Evolutionary conservation across 2,329 filamentous ascomycete species (phyloP), one percentile per base, ranked within the genome.

Genomic region (Trichoderma brevicompactum): DNA sequence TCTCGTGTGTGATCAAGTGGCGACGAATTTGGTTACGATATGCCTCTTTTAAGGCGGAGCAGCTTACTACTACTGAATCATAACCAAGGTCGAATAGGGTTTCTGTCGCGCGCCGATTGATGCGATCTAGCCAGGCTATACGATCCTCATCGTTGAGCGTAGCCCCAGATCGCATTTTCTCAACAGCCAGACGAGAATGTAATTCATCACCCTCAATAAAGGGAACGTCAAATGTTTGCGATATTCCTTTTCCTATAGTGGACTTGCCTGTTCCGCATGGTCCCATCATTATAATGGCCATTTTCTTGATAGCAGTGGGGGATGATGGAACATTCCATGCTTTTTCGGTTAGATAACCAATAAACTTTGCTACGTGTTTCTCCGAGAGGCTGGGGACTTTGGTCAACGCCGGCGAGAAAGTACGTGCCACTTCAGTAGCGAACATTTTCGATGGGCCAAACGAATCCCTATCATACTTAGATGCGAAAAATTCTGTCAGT

Each of bases 21-120:
- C 17, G 58, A 50, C 58, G 58, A 50, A 61, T 61, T 13, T 43
- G 19, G 36, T 50, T 15, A n/a, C 58, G 58, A 13, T 50, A 61
- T 5, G 1, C 23, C 43, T 43, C 19, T 5, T 19, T 61, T 7
- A 61, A 28, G 7, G 58, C 44, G 10, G 46, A 50, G 46, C 58
- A 61, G 34, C 46, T 43, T 13, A 61, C 17, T 2, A 61, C 19
- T 0, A 41, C 46, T 15, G 19, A 34, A 13, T 41, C 15, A 7
- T 61, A 34, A 36, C 19, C 36, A 13, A 61, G 36, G 4, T 61
- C 19, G 2, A 17, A 7, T 12, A 61, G 46, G 5, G 10, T 52
- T 0, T n/a, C 58, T 6, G 36, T 34, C 15, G 46, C n/a, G 3
- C 58, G 34, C 9, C 32, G 36, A 15, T 10, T 61, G 23, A 61